Conservation (phyloP, 73 alveolate species). For the Tetrahymena thermophila region DNA sequence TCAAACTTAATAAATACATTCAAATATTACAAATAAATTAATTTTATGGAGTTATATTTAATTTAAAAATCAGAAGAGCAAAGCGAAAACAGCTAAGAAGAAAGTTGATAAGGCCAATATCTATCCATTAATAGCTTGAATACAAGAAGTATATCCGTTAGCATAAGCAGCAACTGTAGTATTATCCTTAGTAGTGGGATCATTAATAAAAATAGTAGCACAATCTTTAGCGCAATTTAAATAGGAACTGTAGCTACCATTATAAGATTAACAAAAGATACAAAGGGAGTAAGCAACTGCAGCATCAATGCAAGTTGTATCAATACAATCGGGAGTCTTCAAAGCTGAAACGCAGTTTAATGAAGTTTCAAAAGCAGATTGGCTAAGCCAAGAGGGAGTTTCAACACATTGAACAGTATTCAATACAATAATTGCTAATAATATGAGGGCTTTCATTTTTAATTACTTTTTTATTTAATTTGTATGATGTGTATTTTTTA, state of each 20-base stretch:
- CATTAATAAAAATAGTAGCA: neutral
- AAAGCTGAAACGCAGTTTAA: neutral
- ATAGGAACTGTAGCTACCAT: neutral
- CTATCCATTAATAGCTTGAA: neutral
- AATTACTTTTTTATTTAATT: no score
- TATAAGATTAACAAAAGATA: neutral
- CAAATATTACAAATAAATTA: no score
- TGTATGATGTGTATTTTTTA: neutral
- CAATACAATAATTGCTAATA: neutral
- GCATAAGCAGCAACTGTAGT: neutral
- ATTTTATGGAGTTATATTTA: no score
- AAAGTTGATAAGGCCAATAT: neutral
- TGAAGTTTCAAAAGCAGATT: neutral
- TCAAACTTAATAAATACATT: neutral
- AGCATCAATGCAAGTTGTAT: neutral
- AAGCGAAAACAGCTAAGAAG: neutral
- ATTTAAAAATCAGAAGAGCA: neutral
- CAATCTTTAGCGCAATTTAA: neutral
- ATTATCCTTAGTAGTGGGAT: neutral
- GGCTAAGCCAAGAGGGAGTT: no score
- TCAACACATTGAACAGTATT: neutral
- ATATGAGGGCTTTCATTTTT: neutral
- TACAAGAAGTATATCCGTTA: no score
- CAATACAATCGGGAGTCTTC: neutral
- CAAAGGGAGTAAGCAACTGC: neutral